A percentile compares a stretch with the other conserved stretches of the same genome.
phyloP scores from a whole-genome alignment of 306 rosid species.

The Cucumis hystrix region DNA sequence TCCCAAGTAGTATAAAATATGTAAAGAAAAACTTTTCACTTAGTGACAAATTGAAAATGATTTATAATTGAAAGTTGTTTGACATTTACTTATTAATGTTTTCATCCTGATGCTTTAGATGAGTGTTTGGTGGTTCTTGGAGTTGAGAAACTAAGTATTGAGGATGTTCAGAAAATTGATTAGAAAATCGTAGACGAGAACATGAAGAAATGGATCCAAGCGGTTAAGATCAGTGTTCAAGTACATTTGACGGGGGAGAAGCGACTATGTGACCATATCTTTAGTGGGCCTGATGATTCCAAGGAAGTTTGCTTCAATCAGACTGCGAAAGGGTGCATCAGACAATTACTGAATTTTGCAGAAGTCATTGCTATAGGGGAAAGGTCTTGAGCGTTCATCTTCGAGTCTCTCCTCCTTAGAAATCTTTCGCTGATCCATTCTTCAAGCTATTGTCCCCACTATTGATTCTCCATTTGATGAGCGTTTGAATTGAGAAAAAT shows the following conservation, averaged over 20 bases:
- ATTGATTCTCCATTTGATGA: too few species aligned
- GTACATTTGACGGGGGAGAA: slow-evolving; percentile 63
- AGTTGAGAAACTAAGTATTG: slow-evolving; percentile 77
- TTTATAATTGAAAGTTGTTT: too few species aligned
- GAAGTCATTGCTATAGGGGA: slow-evolving; percentile 68
- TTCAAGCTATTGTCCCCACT: too few species aligned
- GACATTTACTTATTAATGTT: too few species aligned
- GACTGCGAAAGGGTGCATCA: slow-evolving; percentile 65
- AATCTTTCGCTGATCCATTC: too few species aligned
- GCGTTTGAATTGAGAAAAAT: too few species aligned
- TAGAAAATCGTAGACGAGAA: slow-evolving; percentile 86
- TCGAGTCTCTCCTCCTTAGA: too few species aligned
- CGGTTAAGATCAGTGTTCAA: slow-evolving; percentile 55
- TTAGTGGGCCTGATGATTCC: slow-evolving; percentile 41
- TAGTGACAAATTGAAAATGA: too few species aligned
- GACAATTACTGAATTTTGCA: slow-evolving; percentile 77
- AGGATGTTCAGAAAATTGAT: slow-evolving; percentile 74
- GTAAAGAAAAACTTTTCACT: too few species aligned
- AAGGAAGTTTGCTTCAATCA: slow-evolving; percentile 66
- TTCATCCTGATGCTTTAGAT: slow-evolving; percentile 74
- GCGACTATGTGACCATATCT: slow-evolving; percentile 62
- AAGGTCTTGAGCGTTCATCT: too few species aligned
- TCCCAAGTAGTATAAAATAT: too few species aligned
- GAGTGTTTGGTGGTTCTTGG: slow-evolving; percentile 71
- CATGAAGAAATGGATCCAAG: slow-evolving; percentile 95